These are phyloP conservation scores for Hemileccinum rubropunctum DNA, from an alignment of 768 basidiomycete genomes.

Conservation along the genomic window DNA sequence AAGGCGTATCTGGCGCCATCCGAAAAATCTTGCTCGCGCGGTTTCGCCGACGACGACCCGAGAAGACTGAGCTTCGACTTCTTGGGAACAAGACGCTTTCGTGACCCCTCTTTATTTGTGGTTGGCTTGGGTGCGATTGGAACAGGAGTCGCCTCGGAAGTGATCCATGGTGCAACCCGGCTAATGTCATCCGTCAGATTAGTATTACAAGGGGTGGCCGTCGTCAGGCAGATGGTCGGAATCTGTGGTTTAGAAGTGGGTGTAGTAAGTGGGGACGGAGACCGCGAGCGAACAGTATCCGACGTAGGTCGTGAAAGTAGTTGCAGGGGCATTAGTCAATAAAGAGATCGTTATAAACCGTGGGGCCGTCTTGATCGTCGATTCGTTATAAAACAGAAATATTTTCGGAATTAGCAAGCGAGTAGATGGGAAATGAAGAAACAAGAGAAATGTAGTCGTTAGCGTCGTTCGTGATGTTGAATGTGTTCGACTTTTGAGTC, in stretches of 20 bases:
- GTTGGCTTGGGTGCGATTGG: slow-evolving; percentile 31
- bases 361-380: slow-evolving; percentile 19
- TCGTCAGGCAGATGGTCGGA: slow-evolving; percentile 69
- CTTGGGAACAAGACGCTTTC: slow-evolving; percentile 65
- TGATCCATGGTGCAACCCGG: slow-evolving; percentile 24
- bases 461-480: slow-evolving; percentile 20
- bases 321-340: slow-evolving; percentile 30
- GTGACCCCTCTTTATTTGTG: slow-evolving; percentile 20
- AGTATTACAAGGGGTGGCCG: slow-evolving; percentile 60
- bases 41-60: slow-evolving; percentile 27
- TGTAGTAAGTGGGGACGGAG: slow-evolving; percentile 28
- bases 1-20: slow-evolving; percentile 58
- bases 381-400: slow-evolving; percentile 24
- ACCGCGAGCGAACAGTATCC: slow-evolving; percentile 23
- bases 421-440: slow-evolving; percentile 5
- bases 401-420: slow-evolving; percentile 14
- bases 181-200: slow-evolving; percentile 33
- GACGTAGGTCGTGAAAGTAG: slow-evolving; percentile 29
- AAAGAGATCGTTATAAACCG: slow-evolving; percentile 23
- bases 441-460: slow-evolving; percentile 19
- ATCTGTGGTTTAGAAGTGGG: slow-evolving; percentile 31
- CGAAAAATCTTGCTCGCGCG: slow-evolving; percentile 48
- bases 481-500: slow-evolving; percentile 12
- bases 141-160: slow-evolving; percentile 8
- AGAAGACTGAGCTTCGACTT: slow-evolving; percentile 64